Evolutionary conservation across 1,284 basidiomycete genomes (phyloP).

Genomic region (Melanopsichium pennsylvanicum): DNA sequence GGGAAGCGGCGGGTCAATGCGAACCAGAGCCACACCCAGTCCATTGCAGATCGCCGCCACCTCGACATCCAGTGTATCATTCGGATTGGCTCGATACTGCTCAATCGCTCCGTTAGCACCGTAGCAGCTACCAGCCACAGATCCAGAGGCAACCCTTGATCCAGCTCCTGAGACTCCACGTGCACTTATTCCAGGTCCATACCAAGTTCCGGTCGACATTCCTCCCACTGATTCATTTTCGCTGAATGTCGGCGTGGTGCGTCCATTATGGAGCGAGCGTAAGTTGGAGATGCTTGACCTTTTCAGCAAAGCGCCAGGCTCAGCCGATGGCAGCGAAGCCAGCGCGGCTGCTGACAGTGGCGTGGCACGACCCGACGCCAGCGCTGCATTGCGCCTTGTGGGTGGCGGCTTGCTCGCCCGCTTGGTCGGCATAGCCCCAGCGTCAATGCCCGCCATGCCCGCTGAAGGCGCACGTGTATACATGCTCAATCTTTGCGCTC

Average conservation of each 20-base stretch:
- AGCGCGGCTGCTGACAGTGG: constrained; percentile 58
- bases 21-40: constrained; percentile 76
- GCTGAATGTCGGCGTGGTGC: constrained; percentile 51
- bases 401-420: constrained; percentile 57
- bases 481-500: constrained; percentile 54
- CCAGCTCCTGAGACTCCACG: constrained; percentile 24
- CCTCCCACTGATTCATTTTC: constrained; percentile 45
- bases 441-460: constrained; percentile 15
- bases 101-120: constrained; percentile 36
- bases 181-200: constrained; percentile 13
- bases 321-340: constrained; percentile 51
- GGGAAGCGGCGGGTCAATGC: constrained; percentile 78
- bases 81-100: constrained; percentile 76
- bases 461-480: constrained; percentile 48
- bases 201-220: constrained; percentile 43
- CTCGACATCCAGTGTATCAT: constrained; percentile 82
- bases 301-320: constrained; percentile 28
- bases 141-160: constrained; percentile 24
- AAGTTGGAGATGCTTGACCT: constrained; percentile 51
- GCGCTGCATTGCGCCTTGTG: constrained; percentile 25
- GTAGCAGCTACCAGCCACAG: constrained; percentile 35
- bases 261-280: constrained; percentile 34
- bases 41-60: constrained; percentile 79
- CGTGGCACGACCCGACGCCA: constrained; percentile 47
- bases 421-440: constrained; percentile 17